phyloP scores from a whole-genome alignment of 768 basidiomycete species.

The Aureoboletus auriporus region DNA sequence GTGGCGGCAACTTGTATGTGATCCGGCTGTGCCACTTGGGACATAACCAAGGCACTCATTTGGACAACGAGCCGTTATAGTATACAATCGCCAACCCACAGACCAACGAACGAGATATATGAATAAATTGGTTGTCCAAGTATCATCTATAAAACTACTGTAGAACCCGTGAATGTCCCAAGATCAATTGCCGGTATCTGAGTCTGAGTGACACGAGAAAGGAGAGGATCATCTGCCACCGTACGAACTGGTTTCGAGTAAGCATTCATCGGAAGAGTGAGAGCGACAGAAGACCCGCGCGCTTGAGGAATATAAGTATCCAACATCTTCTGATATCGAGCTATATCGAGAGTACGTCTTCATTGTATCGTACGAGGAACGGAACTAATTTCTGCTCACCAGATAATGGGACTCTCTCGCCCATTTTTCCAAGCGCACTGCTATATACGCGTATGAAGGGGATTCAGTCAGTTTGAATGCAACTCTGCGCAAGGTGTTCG shows the following conservation, averaged over 20 bases:
- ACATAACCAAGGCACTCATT: no score
- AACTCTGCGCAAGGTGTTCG: neutral
- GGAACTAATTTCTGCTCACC: constrained; percentile 28
- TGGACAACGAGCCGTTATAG: neutral
- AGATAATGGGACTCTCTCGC: constrained; percentile 64
- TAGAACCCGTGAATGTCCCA: constrained; percentile 8
- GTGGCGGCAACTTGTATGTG: no score
- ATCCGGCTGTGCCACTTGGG: no score
- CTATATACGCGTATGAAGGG: constrained; percentile 28
- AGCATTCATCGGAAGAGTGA: constrained; percentile 4
- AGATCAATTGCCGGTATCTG: constrained; percentile 6
- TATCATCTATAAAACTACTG: constrained; percentile 1
- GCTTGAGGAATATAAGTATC: constrained; percentile 13
- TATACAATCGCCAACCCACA: constrained; percentile 1
- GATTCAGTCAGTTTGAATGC: neutral
- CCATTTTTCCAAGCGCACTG: constrained; percentile 55
- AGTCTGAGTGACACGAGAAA: constrained; percentile 8
- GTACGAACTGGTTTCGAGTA: constrained; percentile 2
- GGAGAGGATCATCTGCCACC: constrained; percentile 7
- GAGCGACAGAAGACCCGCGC: neutral
- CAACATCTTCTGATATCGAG: constrained; percentile 22
- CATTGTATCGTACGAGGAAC: neutral
- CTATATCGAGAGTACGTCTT: constrained; percentile 3
- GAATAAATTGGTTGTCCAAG: neutral
- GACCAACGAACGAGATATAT: neutral